These are phyloP conservation scores for Pugionium cornutum DNA, from an alignment of 345 rosid species.

Conservation along the genomic window DNA sequence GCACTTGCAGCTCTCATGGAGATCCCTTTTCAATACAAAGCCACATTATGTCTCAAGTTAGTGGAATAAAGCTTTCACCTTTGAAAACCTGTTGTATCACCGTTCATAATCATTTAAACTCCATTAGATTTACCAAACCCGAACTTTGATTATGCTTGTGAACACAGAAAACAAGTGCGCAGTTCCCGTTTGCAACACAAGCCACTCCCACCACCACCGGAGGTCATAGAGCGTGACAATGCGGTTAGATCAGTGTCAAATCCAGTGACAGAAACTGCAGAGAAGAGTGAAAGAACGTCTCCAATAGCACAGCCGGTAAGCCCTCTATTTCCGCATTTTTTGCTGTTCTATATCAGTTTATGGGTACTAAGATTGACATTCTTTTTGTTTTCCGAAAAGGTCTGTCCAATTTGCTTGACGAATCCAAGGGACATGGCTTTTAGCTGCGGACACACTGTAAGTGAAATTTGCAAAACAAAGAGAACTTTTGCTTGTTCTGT, in stretches of 20 bases:
- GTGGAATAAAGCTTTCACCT: conserved; percentile 40
- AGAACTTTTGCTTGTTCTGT: conserved; percentile 4
- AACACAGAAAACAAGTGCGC: conserved; percentile 40
- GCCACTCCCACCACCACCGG: conserved; percentile 77
- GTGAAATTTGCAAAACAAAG: conserved; percentile 35
- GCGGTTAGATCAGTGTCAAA: conserved; percentile 45
- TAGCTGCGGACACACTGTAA: conserved; percentile 87
- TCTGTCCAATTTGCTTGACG: conserved; percentile 92
- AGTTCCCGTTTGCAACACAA: conserved; percentile 37
- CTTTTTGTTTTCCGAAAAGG: conserved; percentile 42
- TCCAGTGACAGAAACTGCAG: conserved; percentile 32
- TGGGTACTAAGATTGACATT: neutral
- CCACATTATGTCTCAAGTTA: conserved; percentile 59
- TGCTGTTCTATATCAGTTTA: conserved; percentile 2
- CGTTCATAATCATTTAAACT: conserved; percentile 3
- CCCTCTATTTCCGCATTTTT: neutral
- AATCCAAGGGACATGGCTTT: conserved; percentile 95
- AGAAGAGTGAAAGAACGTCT: conserved; percentile 45
- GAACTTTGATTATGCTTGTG: conserved; percentile 35
- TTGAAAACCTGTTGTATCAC: neutral
- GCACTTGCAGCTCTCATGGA: conserved; percentile 99
- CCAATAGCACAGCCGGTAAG: conserved; percentile 49
- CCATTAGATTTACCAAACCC: conserved; percentile 8
- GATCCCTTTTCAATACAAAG: conserved; percentile 84
- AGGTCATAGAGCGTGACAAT: conserved; percentile 65